Percentiles rank a stretch among this genome's conserved stretches.
These are phyloP conservation scores for Magnusiomyces magnusii DNA, from an alignment of 1,139 yeast species.

Conservation along the genomic window DNA sequence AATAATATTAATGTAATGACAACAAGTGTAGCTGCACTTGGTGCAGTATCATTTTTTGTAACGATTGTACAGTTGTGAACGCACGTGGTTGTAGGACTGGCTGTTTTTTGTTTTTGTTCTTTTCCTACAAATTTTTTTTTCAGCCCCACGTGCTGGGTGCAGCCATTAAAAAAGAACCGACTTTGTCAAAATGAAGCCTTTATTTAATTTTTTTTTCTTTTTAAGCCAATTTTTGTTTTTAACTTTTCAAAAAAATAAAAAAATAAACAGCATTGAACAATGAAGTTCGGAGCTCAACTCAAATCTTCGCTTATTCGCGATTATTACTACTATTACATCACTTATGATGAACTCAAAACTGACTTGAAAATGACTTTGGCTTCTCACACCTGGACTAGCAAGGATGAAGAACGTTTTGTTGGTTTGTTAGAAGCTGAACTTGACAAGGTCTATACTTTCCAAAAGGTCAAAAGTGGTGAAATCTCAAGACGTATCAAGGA, in stretches of 20 bases:
- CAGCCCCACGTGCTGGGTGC: slow-evolving; percentile 2
- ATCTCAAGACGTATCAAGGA: slow-evolving; percentile 76
- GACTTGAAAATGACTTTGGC: slow-evolving; percentile 60
- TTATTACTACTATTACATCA: slow-evolving; percentile 81
- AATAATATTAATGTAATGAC: too few relatives aligned
- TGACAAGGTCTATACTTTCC: slow-evolving; percentile 86
- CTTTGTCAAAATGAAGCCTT: background rate
- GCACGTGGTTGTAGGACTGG: background rate
- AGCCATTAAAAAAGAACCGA: background rate
- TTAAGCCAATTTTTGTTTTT: too few relatives aligned
- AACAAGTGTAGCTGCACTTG: too few relatives aligned
- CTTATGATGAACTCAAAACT: slow-evolving; percentile 84
- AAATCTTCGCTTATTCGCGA: slow-evolving; percentile 42
- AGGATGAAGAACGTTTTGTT: slow-evolving; percentile 73
- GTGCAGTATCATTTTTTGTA: too few relatives aligned
- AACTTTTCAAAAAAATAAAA: background rate
- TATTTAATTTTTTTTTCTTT: background rate
- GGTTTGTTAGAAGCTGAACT: slow-evolving; percentile 67
- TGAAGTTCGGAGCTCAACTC: slow-evolving; percentile 40
- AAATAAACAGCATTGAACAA: slow-evolving; percentile 13
- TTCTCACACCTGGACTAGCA: slow-evolving; percentile 58
- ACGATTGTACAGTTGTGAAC: too few relatives aligned
- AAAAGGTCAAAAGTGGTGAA: slow-evolving; percentile 79
- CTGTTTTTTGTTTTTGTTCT: background rate
- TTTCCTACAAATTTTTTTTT: background rate